Evolutionary conservation across 805 yeast species (phyloP).

Genomic region (Blastobotrys muscicola): DNA sequence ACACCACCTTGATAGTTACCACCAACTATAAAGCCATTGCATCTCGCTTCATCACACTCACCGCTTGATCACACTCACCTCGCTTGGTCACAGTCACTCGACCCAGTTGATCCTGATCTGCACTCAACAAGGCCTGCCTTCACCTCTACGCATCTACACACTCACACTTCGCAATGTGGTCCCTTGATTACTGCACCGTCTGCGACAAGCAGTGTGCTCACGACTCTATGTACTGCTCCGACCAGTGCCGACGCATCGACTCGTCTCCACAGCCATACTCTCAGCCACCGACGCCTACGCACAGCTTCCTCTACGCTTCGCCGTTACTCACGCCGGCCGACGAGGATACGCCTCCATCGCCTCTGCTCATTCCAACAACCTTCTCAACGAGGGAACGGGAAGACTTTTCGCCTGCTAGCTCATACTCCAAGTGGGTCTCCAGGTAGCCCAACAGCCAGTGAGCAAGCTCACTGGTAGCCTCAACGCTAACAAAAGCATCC

Average conservation of each 20-base stretch:
- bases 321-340: slow-evolving; percentile 6
- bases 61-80: too few species aligned
- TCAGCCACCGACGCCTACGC: background rate
- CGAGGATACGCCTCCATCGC: slow-evolving; percentile 6
- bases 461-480: too few species aligned
- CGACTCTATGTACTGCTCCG: slow-evolving; percentile 40
- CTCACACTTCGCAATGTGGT: slow-evolving; percentile 25
- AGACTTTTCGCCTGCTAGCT: too few species aligned
- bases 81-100: background rate
- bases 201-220: slow-evolving; percentile 43
- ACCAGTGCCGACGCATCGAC: slow-evolving; percentile 31
- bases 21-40: too few species aligned
- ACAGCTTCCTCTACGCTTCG: slow-evolving; percentile 2
- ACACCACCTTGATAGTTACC: too few species aligned
- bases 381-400: too few species aligned
- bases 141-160: background rate
- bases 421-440: too few species aligned
- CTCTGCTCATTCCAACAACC: slow-evolving; percentile 7
- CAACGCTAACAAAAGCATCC: too few species aligned
- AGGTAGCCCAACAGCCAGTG: too few species aligned
- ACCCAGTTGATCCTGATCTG: background rate
- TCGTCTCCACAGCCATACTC: slow-evolving; percentile 1
- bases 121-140: background rate
- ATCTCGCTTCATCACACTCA: too few species aligned
- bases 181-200: slow-evolving; percentile 48